Evolutionary conservation across 2,329 filamentous ascomycete species (phyloP), one percentile per base, ranked within the genome.

Genomic region (Diaporthe caulivora): DNA sequence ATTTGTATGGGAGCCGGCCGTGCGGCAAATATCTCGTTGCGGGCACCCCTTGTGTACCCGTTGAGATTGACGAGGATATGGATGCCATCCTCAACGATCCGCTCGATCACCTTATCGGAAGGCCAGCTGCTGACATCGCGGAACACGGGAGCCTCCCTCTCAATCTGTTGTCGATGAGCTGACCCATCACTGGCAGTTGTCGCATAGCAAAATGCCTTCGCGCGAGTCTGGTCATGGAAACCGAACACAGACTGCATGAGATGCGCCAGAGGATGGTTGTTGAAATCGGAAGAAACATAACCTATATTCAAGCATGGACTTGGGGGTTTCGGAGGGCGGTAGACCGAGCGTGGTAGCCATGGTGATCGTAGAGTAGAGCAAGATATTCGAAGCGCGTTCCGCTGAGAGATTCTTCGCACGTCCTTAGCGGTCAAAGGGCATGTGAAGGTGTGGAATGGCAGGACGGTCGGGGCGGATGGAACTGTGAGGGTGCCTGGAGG

Each of bases 201-300:
- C 17, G 97, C 97, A 81, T 99, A 99, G 82, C 97, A 99, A 80
- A 95, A 95, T 0, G 97, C 96, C 78, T 93, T 94, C 21, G 94
- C 94, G 34, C 92, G 91, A 31, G 82, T 83, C 0, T 87, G 87
- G 78, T 98, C 87, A 80, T 99, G 97, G 73, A 98, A 87, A 0
- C 97, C 97, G 83, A 99, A 99, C 8, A 98, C 95, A 1, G 97
- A 98, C 84, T 99, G 97, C 97, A 99, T 99, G 88, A 99, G 83
- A 84, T 99, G 97, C 31, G 97, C 97, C 44, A 99, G 86, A 5
- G 97, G 97, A 80, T 99, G 97, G 78, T 99, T 99, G 80, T 99
- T 99, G 84, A 99, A 99, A 83, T 99, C 97, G 0, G 97, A 98
- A 4, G 97, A 98, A 49, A 99, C 92, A 81, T 99, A 99, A 60